Percentiles rank a stretch among this genome's conserved stretches.
phyloP scores from a whole-genome alignment of 495 filamentous ascomycete species.

The Aspergillus saccharolyticus region DNA sequence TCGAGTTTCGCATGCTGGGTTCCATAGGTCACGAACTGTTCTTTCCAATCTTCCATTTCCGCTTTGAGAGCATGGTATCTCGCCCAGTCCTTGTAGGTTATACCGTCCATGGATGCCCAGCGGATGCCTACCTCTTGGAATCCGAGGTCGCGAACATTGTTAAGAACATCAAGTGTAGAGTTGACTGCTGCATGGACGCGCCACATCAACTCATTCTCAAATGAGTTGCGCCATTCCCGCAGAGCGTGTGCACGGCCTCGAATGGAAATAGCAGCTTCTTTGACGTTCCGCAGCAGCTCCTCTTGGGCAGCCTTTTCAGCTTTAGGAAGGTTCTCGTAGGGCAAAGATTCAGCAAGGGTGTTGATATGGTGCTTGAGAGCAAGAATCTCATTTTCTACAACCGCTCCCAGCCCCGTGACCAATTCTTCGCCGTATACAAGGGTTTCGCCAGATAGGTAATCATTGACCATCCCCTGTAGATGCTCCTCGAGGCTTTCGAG shows the following conservation, averaged over 20 bases:
- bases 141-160: conserved; percentile 78
- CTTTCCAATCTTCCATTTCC: conserved; percentile 78
- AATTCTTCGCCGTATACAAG: conserved; percentile 63
- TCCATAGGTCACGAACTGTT: conserved; percentile 68
- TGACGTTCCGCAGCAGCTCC: conserved; percentile 58
- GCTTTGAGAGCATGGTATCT: conserved; percentile 82
- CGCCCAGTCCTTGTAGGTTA: conserved; percentile 95
- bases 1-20: conserved; percentile 65
- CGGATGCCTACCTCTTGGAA: conserved; percentile 95
- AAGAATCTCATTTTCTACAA: conserved; percentile 54
- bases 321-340: conserved; percentile 47
- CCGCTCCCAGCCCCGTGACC: conserved; percentile 62
- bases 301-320: conserved; percentile 55
- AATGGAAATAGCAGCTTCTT: conserved; percentile 68
- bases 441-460: conserved; percentile 60
- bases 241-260: conserved; percentile 77
- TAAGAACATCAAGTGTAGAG: conserved; percentile 76
- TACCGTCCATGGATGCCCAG: conserved; percentile 93
- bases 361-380: conserved; percentile 64
- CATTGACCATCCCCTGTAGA: conserved; percentile 73
- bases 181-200: conserved; percentile 71
- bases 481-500: conserved; percentile 61
- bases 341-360: conserved; percentile 51
- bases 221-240: conserved; percentile 70
- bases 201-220: conserved; percentile 61